Evolutionary conservation across 345 rosid species (phyloP).

Genomic region (Acer campestre): DNA sequence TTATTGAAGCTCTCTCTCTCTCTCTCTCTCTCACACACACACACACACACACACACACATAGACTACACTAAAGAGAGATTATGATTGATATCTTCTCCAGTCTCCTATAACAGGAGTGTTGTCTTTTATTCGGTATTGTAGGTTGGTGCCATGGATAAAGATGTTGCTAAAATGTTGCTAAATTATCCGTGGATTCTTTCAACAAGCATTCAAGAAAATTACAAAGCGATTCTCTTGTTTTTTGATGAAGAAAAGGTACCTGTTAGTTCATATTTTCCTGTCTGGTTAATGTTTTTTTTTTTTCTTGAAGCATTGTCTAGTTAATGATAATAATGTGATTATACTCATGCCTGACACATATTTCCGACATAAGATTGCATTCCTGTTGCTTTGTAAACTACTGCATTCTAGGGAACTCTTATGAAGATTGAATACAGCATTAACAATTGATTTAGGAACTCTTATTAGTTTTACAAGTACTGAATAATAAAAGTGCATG

Average conservation of each 20-base stretch:
- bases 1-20: no score
- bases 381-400: background rate
- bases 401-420: background rate
- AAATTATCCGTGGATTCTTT: conserved; percentile 88
- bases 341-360: background rate
- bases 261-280: background rate
- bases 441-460: background rate
- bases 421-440: background rate
- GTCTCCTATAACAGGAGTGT: conserved; percentile 23
- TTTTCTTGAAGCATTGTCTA: no score
- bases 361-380: background rate
- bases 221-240: conserved; percentile 48
- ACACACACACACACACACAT: no score
- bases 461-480: background rate
- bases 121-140: conserved; percentile 18
- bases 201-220: conserved; percentile 63
- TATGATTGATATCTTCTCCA: conserved; percentile 4
- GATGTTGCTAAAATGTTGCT: conserved; percentile 61
- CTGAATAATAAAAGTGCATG: background rate
- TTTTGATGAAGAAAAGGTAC: conserved; percentile 67
- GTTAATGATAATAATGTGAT: background rate
- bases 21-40: background rate
- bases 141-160: conserved; percentile 50
- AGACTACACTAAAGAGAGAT: background rate
- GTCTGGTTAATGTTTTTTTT: no score